Conservation (phyloP, 192 early-diverging fungal genomes). For the Rhizoclosmatium globosum region DNA sequence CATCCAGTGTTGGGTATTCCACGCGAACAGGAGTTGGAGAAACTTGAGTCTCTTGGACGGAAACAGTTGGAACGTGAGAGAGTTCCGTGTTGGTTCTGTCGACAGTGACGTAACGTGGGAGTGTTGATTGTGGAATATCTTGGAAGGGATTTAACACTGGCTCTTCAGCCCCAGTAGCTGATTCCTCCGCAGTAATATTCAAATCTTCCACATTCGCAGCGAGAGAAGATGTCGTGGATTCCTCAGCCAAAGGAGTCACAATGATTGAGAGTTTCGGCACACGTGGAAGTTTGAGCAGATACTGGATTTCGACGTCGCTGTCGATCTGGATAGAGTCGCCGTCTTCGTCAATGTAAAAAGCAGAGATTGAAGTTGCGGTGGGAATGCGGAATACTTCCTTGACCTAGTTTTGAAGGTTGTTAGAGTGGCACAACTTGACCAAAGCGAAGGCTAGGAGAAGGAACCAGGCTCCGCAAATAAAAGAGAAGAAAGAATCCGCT, state of each 20-base stretch:
- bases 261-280: constrained; percentile 9
- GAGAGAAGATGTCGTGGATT: neutral
- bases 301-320: neutral
- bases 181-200: neutral
- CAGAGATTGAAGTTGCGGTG: neutral
- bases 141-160: neutral
- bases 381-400: constrained; percentile 6
- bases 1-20: constrained; percentile 15
- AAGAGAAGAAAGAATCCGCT: neutral
- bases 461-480: neutral
- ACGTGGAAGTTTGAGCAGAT: neutral
- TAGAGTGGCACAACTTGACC: neutral
- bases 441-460: neutral
- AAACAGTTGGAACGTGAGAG: neutral
- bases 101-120: neutral
- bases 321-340: constrained; percentile 25
- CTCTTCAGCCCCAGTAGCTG: neutral
- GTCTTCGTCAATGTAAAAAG: constrained; percentile 31
- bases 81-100: neutral
- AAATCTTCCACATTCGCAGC: neutral
- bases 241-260: neutral
- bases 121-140: neutral
- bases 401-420: neutral
- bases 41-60: neutral
- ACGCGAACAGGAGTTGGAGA: neutral